Conservation (phyloP, 176 grass and related monocot species). For the Olyra latifolia region DNA sequence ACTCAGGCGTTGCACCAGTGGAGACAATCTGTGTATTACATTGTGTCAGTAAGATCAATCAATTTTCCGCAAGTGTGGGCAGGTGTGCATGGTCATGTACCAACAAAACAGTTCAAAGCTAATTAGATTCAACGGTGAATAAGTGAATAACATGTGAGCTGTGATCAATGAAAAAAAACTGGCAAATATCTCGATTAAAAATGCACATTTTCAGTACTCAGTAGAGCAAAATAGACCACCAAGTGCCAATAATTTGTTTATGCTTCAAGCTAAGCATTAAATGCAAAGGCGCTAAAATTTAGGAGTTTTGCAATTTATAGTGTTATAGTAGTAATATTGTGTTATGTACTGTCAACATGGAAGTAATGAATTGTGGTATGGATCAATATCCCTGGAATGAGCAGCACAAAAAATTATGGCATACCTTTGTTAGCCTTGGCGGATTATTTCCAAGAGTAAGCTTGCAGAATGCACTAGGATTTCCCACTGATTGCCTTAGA, state of each 20-base stretch:
- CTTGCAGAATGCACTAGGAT: slow-evolving; percentile 96
- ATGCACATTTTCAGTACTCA: background rate
- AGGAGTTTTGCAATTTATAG: background rate
- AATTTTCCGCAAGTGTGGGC: background rate
- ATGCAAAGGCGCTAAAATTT: background rate
- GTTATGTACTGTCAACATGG: background rate
- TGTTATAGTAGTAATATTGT: background rate
- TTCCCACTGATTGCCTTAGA: slow-evolving; percentile 94
- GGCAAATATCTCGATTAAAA: background rate
- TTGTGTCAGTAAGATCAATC: background rate
- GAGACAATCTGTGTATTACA: slow-evolving; percentile 70
- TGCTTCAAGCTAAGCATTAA: slow-evolving; percentile 12
- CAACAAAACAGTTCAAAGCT: background rate
- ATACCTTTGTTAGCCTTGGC: slow-evolving; percentile 89
- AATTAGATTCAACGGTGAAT: background rate
- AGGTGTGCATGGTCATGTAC: background rate
- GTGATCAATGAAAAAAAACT: background rate
- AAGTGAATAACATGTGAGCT: background rate
- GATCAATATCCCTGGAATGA: slow-evolving; percentile 32
- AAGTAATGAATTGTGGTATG: background rate
- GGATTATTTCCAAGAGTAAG: slow-evolving; percentile 96
- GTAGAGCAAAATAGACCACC: background rate
- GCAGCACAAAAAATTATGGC: slow-evolving; percentile 10
- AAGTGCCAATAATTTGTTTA: background rate
- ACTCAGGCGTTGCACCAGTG: slow-evolving; percentile 85